These are phyloP conservation scores for Athelia psychrophila DNA, from an alignment of 1,284 basidiomycete genomes.

Conservation along the genomic window DNA sequence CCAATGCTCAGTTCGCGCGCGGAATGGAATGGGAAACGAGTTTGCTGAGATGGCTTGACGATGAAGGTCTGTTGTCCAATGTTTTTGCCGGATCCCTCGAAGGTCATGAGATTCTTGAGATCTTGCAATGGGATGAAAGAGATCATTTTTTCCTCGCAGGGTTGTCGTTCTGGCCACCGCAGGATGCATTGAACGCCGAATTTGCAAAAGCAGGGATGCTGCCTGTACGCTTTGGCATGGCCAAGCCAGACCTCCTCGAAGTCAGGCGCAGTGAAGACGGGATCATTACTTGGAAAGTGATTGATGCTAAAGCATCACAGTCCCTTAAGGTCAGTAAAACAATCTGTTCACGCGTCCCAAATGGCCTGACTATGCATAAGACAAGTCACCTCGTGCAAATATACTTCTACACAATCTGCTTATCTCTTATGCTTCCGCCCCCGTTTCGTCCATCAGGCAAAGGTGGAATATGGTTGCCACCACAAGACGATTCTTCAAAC, in stretches of 20 bases:
- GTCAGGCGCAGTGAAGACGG: constrained; percentile 33
- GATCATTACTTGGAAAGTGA: constrained; percentile 43
- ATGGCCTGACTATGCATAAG: constrained; percentile 24
- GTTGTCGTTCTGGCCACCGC: constrained; percentile 38
- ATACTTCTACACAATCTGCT: constrained; percentile 46
- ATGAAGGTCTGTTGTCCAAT: constrained; percentile 36
- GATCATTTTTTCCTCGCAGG: constrained; percentile 49
- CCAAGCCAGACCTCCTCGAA: constrained; percentile 47
- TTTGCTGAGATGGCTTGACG: constrained; percentile 44
- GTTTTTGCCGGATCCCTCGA: constrained; percentile 33
- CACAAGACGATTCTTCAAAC: constrained; percentile 29
- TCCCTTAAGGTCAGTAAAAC: constrained; percentile 31
- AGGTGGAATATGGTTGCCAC: constrained; percentile 43
- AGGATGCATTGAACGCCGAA: constrained; percentile 26
- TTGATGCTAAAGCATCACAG: constrained; percentile 48
- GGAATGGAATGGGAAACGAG: constrained; percentile 49
- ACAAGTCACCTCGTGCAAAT: constrained; percentile 50
- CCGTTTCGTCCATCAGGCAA: constrained; percentile 31
- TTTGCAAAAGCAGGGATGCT: constrained; percentile 26
- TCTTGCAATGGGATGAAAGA: constrained; percentile 39
- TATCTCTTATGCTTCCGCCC: constrained; percentile 33
- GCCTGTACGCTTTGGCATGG: constrained; percentile 41
- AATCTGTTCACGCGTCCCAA: neutral
- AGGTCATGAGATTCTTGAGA: constrained; percentile 31
- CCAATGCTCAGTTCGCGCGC: constrained; percentile 38